Base-by-base conservation (phyloP, 2,329 filamentous ascomycete species). In the Trichophyton schoenleinii region DNA sequence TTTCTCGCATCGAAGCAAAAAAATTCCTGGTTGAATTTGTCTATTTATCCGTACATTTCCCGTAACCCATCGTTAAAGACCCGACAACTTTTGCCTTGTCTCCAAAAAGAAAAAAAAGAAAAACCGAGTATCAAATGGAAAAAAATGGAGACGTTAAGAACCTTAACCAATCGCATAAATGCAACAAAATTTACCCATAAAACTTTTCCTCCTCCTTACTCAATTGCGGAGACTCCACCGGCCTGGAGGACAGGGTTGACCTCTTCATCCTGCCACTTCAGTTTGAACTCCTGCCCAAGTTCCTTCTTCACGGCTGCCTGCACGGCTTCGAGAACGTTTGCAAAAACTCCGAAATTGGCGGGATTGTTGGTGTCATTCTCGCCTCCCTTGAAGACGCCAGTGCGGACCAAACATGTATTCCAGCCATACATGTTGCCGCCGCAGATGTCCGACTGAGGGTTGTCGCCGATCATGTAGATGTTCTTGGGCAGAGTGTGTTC, bases 371-470 rank as follows among this genome's bases (percentile, higher is more conserved):
- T 80, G 70, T 90, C 87, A 70, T 90, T 90, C 63, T 84, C 86
- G 18, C 83, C 86, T 64, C 87, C 87, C 76, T 88, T 85, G 81
- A 87, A 89, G 57, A 90, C 87, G 75, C 87, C 87, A 0, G 87
- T 90, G 70, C 87, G 83, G 61, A 90, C 87, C 60, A 90, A 75
- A 70, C 87, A 89, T 2, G 87, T 89, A 76, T 90, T 90, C 87
- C 87, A 90, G 63, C 86, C 86, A 73, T 90, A 89, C 81, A 86
- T 87, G 80, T 90, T 90, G 64, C 87, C 87, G 64, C 87, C 87
- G 65, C 87, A 80, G 68, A 89, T 88, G 70, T 89, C 86, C 28
- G 84, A 87, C 28, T 84, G 83, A 5, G 86, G 86, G 77, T 88
- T 89, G 74, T 89, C 86, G 66, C 86, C 86, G 61, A 89, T 78